phyloP scores from a whole-genome alignment of 148 eudicot species.

The Rhododendron molle region DNA sequence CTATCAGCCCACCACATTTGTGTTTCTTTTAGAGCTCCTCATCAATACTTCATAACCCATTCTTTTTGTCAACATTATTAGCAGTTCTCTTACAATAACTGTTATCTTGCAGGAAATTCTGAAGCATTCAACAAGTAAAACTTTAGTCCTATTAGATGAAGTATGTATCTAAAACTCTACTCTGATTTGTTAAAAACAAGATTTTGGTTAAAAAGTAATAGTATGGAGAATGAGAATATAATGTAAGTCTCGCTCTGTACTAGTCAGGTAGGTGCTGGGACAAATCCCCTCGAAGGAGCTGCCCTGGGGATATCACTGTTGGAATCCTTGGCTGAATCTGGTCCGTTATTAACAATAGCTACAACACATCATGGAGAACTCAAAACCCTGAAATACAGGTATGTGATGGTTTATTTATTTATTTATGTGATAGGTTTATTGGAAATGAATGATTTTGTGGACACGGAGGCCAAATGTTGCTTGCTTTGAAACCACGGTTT shows the following conservation, averaged over 20 bases:
- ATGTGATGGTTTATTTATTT: background rate
- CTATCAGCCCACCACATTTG: background rate
- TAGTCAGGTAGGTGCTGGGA: slow-evolving; percentile 91
- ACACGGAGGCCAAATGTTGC: background rate
- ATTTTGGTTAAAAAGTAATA: background rate
- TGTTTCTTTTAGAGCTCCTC: background rate
- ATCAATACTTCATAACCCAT: background rate
- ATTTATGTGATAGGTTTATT: background rate
- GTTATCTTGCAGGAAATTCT: slow-evolving; percentile 63
- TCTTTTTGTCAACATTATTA: background rate
- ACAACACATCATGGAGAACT: slow-evolving; percentile 99
- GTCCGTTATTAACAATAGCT: slow-evolving; percentile 74
- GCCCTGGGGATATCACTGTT: slow-evolving; percentile 96
- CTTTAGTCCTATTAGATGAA: slow-evolving; percentile 91
- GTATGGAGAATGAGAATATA: background rate
- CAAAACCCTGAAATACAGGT: slow-evolving; percentile 98
- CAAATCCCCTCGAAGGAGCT: slow-evolving; percentile 99
- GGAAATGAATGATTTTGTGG: background rate
- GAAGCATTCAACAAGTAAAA: slow-evolving; percentile 59
- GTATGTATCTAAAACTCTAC: slow-evolving; percentile 38
- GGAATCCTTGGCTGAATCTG: slow-evolving; percentile 83
- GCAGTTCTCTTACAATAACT: slow-evolving; percentile 13
- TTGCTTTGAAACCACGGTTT: slow-evolving; percentile 12
- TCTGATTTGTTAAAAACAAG: background rate
- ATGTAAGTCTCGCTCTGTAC: slow-evolving; percentile 7